These are phyloP conservation scores for Aegilops speltoides DNA, from an alignment of 176 grass and related monocot species.

Conservation along the genomic window DNA sequence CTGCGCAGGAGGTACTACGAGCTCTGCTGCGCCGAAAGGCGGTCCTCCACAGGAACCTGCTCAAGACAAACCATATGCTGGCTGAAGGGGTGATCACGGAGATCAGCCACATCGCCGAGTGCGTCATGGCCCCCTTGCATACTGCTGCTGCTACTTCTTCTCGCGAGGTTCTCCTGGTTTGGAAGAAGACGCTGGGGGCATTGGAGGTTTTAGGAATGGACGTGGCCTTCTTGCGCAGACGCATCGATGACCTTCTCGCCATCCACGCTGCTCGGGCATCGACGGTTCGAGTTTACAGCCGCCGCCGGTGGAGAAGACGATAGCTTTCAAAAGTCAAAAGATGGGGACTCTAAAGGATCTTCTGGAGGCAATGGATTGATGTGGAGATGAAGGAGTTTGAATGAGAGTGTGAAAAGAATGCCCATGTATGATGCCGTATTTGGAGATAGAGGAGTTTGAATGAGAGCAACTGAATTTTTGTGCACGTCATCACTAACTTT, in stretches of 20 bases:
- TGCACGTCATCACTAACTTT: background rate
- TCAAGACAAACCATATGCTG: slow-evolving; percentile 6
- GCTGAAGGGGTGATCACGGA: slow-evolving; percentile 35
- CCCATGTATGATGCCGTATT: no score
- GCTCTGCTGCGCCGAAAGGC: slow-evolving; percentile 30
- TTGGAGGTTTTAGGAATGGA: slow-evolving; percentile 36
- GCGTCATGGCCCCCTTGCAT: background rate
- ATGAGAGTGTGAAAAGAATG: background rate
- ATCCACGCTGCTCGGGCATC: background rate
- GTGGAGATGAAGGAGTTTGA: slow-evolving; percentile 25
- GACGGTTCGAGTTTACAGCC: background rate
- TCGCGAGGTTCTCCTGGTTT: background rate
- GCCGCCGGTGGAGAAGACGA: background rate
- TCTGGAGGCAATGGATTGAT: background rate
- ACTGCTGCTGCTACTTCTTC: background rate
- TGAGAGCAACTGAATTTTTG: background rate
- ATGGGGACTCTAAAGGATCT: slow-evolving; percentile 2
- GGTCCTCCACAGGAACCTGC: slow-evolving; percentile 34
- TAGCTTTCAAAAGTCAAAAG: no score
- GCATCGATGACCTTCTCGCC: background rate
- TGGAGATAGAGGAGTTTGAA: no score
- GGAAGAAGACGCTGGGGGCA: slow-evolving; percentile 39
- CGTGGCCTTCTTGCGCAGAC: slow-evolving; percentile 12
- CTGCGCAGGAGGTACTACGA: slow-evolving; percentile 34
- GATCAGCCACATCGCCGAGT: slow-evolving; percentile 21